Evolutionary conservation across 2,329 filamentous ascomycete species (phyloP), one percentile per base, ranked within the genome.

Genomic region (Macrophomina phaseolina): DNA sequence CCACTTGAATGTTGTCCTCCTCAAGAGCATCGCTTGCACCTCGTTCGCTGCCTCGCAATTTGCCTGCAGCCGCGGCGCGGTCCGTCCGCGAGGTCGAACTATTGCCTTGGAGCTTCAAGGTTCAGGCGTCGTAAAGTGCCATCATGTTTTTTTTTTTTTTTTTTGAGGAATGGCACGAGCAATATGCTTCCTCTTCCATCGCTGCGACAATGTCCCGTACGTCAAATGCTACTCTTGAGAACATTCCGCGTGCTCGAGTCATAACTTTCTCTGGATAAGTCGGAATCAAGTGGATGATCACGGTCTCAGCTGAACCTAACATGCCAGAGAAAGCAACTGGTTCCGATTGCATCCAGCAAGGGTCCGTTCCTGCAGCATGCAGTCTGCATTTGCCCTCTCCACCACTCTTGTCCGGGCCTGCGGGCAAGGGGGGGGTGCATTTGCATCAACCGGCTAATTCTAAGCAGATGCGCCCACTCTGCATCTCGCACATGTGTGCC

Each of bases 341-440:
- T 62, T 45, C 30, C 58, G 58, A 49, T n/a, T 46, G 42, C 28
- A 23, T n/a, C 42, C 45, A 62, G 45, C 58, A 62, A 62, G 58
- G 58, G 32, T n/a, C 42, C 7, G 58, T 62, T 62, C 58, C 58
- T 62, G 58, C 58, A 62, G 58, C 28, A 49, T 61, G 56, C 52
- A 55, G 52, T 23, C 32, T 40, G 52, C 52, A 12, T 55, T 34
- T 14, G 56, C 8, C 2, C 56, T 46, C 58, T 28, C 42, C 42
- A 62, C 58, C 55, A 23, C 32, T 62, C 45, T 38, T 16, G 58
- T 49, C 58, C 14, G 7, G 42, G 45, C 28, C 40, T 46, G 55
- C 55, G 34, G 6, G 38, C 55, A 46, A 28, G 18, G 18, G 18
- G 18, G 18, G 55, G 55, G 40, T 34, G 40, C 40, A 42, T 28